Percentiles rank a stretch among this genome's conserved stretches.
phyloP scores from a whole-genome alignment of 2,329 filamentous ascomycete genomes.

The Xylariaceae sp. region DNA sequence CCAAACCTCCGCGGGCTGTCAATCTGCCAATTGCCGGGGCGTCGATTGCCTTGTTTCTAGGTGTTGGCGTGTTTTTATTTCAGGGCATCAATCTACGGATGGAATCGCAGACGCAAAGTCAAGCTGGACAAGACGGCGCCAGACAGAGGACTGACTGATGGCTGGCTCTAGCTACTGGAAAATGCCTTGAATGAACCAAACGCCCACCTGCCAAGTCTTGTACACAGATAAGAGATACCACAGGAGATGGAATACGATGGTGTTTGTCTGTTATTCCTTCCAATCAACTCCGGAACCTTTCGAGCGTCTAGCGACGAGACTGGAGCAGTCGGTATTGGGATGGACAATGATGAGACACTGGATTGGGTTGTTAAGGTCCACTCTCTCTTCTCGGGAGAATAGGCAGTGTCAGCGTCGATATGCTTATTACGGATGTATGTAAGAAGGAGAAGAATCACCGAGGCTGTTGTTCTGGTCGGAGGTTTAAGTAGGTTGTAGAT shows the following conservation, averaged over 20 bases:
- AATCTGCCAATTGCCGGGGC: not conserved
- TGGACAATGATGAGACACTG: not conserved
- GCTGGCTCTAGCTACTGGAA: conserved; percentile 19
- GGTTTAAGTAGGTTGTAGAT: not conserved
- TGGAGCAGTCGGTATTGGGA: not conserved
- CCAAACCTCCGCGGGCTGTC: not conserved
- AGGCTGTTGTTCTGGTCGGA: not conserved
- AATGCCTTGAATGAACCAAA: conserved; percentile 6
- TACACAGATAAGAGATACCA: conserved; percentile 5
- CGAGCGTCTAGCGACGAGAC: not conserved
- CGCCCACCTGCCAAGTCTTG: conserved; percentile 6
- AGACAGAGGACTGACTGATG: conserved; percentile 16
- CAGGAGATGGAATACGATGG: conserved; percentile 7
- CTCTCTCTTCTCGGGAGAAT: not conserved
- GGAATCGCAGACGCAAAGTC: conserved; percentile 17
- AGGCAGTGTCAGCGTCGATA: not conserved
- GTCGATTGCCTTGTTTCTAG: not conserved
- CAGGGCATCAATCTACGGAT: conserved; percentile 24
- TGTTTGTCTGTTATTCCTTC: conserved; percentile 3
- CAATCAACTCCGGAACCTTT: conserved; percentile 4
- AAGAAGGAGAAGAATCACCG: not conserved
- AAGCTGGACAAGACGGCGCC: conserved; percentile 17
- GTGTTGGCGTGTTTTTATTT: conserved; percentile 17
- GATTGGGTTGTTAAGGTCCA: not conserved
- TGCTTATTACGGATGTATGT: not conserved